A percentile compares a stretch with the other conserved stretches of the same genome.
phyloP scores from a whole-genome alignment of 1,284 basidiomycete genomes.

The Malassezia furfur region DNA sequence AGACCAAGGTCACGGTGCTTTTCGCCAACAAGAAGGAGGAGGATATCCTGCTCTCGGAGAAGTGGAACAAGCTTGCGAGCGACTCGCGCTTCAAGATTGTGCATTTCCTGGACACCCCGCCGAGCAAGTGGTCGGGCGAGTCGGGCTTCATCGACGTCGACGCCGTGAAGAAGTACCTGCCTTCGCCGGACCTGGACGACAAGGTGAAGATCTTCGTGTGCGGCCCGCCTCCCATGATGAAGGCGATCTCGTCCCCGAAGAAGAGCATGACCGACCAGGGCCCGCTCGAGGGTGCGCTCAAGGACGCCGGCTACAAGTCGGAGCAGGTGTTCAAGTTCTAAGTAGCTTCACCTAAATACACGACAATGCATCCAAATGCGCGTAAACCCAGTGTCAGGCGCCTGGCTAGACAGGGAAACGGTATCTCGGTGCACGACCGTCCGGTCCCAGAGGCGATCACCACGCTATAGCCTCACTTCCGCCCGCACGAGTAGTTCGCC shows the following conservation, averaged over 20 bases:
- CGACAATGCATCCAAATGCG: not conserved
- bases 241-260: slow-evolving; percentile 42
- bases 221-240: slow-evolving; percentile 51
- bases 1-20: slow-evolving; percentile 85
- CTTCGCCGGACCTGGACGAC: slow-evolving; percentile 58
- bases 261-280: slow-evolving; percentile 42
- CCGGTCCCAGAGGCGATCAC: too few species aligned
- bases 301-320: slow-evolving; percentile 38
- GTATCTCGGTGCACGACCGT: too few species aligned
- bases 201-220: slow-evolving; percentile 85
- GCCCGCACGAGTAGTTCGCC: not conserved
- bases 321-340: slow-evolving; percentile 42
- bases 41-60: slow-evolving; percentile 77
- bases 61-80: slow-evolving; percentile 57
- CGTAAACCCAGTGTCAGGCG: too few species aligned
- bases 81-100: slow-evolving; percentile 62
- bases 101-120: slow-evolving; percentile 74
- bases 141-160: slow-evolving; percentile 58
- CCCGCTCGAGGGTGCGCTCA: slow-evolving; percentile 40
- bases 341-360: not conserved
- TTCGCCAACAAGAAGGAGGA: slow-evolving; percentile 82
- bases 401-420: too few species aligned
- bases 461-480: not conserved
- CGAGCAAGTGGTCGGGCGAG: slow-evolving; percentile 56
- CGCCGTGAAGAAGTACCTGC: slow-evolving; percentile 64